phyloP scores from a whole-genome alignment of 306 rosid genomes.

The Trifolium repens region DNA sequence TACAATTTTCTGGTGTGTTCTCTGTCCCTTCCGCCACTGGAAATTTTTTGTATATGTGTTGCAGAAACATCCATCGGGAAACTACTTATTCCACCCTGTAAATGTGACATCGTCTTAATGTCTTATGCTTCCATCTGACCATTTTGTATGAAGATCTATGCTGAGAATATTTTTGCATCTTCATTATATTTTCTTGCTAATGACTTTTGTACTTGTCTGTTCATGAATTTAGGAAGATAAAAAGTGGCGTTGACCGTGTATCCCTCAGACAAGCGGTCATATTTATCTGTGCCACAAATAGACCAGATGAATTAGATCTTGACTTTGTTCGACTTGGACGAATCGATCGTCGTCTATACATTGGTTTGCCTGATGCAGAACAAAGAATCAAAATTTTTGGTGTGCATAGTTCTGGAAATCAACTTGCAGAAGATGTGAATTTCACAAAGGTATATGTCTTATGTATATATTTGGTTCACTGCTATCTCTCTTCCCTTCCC shows the following conservation, averaged over 20 bases:
- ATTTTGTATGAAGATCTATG: constrained; percentile 22
- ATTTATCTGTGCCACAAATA: constrained; percentile 94
- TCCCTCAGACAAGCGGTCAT: constrained; percentile 97
- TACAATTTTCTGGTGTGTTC: neutral
- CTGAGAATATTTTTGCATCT: constrained; percentile 5
- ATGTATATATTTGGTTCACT: constrained; percentile 24
- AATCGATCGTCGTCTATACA: constrained; percentile 93
- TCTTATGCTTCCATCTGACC: constrained; percentile 2
- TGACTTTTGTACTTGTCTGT: constrained; percentile 26
- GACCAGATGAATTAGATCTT: constrained; percentile 92
- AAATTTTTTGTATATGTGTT: neutral
- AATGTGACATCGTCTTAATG: neutral
- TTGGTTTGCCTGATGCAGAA: constrained; percentile 93
- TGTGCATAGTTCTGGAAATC: constrained; percentile 84
- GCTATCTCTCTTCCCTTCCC: neutral
- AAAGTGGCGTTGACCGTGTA: constrained; percentile 80
- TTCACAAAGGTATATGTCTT: constrained; percentile 67
- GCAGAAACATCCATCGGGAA: neutral
- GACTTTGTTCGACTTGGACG: constrained; percentile 92
- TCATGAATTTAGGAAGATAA: constrained; percentile 77
- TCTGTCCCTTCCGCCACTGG: neutral
- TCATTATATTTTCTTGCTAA: constrained; percentile 16
- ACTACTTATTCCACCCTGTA: constrained; percentile 9
- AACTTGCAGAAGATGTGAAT: constrained; percentile 81
- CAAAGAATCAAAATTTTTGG: constrained; percentile 86